A percentile compares a stretch with the other conserved stretches of the same genome.
Conservation (phyloP, 2,329 filamentous ascomycete species). For the Exophiala sideris region DNA sequence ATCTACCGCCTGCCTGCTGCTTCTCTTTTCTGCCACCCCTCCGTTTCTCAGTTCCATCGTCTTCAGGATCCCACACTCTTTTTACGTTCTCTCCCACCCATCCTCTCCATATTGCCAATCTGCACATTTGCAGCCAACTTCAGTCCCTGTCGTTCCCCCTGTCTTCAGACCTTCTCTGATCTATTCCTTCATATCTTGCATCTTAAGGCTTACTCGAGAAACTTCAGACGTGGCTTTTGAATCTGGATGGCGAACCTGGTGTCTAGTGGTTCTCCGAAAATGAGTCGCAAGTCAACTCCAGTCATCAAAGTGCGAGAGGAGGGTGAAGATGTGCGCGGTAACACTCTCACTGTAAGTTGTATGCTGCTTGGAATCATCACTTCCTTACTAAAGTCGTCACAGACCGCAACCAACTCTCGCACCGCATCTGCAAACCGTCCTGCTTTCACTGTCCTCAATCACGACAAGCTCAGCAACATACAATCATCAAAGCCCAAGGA, state of each 20-base stretch:
- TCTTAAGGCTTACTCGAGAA: conserved; percentile 8
- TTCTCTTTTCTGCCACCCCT: conserved; percentile 22
- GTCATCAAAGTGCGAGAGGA: conserved; percentile 24
- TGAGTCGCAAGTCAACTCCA: conserved; percentile 26
- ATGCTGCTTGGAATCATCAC: conserved; percentile 1
- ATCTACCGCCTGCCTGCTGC: neutral
- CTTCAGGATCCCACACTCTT: neutral
- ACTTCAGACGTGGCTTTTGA: neutral
- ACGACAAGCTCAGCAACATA: conserved; percentile 20
- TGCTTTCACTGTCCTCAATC: conserved; percentile 14
- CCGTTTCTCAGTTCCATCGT: conserved; percentile 18
- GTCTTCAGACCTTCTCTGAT: conserved; percentile 10
- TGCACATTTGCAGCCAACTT: conserved; percentile 17
- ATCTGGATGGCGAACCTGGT: conserved; percentile 20
- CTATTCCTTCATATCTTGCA: conserved; percentile 21
- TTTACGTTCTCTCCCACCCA: conserved; percentile 19
- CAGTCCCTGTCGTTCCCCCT: conserved; percentile 12
- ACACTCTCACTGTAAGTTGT: conserved; percentile 14
- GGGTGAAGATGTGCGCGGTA: conserved; percentile 14
- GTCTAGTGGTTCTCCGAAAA: conserved; percentile 24
- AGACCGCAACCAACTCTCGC: conserved; percentile 30
- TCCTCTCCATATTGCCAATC: conserved; percentile 17
- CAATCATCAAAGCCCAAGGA: conserved; percentile 18
- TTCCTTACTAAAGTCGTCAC: conserved; percentile 29
- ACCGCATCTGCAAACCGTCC: conserved; percentile 6